Evolutionary conservation across 768 basidiomycete genomes (phyloP).

Genomic region (Calocybe indica): DNA sequence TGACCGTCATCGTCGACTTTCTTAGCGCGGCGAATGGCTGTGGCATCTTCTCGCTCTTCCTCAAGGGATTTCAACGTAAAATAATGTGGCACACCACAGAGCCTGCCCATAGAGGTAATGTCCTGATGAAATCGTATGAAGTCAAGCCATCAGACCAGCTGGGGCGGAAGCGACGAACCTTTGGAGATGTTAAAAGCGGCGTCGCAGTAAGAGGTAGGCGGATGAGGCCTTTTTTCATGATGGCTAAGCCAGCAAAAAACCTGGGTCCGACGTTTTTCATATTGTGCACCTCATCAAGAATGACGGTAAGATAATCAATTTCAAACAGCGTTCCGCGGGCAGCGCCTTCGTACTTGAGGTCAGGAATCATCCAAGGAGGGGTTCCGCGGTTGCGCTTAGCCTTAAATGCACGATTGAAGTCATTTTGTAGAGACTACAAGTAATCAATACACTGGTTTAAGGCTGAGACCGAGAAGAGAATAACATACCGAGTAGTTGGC

Average conservation of each 20-base stretch:
- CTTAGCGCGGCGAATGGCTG: slow-evolving; percentile 6
- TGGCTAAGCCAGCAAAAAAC: slow-evolving; percentile 8
- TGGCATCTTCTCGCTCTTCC: slow-evolving; percentile 17
- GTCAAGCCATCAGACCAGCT: not conserved
- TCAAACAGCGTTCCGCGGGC: slow-evolving; percentile 10
- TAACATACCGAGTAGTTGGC: slow-evolving; percentile 18
- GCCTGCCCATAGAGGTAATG: slow-evolving; percentile 17
- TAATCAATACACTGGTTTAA: not conserved
- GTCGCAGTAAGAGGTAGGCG: slow-evolving; percentile 16
- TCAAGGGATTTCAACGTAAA: slow-evolving; percentile 8
- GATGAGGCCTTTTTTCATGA: slow-evolving; percentile 7
- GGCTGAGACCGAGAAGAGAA: not conserved
- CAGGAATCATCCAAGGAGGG: slow-evolving; percentile 13
- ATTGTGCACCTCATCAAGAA: slow-evolving; percentile 18
- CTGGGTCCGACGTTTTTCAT: slow-evolving; percentile 11
- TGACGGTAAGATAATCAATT: slow-evolving; percentile 9
- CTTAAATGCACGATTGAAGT: slow-evolving; percentile 2
- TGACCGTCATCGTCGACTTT: not conserved
- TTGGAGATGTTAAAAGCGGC: slow-evolving; percentile 16
- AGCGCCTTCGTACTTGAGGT: not conserved
- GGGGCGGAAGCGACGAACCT: slow-evolving; percentile 7
- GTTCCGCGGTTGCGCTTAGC: not conserved
- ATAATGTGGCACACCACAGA: slow-evolving; percentile 20
- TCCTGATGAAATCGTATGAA: slow-evolving; percentile 13
- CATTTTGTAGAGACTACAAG: slow-evolving; percentile 12